phyloP scores from a whole-genome alignment of 73 alveolate genomes.

The Paramecium sonneborni region DNA sequence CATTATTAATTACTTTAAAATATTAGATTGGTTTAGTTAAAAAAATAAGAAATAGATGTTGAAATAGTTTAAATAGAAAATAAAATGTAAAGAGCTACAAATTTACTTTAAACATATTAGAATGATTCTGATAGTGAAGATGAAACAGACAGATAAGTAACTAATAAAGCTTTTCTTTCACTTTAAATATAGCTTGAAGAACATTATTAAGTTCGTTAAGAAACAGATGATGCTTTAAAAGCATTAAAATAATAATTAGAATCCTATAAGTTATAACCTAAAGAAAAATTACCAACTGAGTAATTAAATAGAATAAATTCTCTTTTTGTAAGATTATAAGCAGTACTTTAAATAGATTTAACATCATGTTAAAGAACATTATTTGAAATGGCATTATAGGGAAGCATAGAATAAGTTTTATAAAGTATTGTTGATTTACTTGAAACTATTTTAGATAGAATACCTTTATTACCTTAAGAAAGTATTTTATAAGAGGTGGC shows the following conservation, averaged over 20 bases:
- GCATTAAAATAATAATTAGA: neutral
- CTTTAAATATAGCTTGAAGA: neutral
- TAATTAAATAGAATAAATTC: slow-evolving; percentile 28
- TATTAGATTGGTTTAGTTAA: neutral
- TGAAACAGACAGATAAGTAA: neutral
- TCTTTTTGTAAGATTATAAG: neutral
- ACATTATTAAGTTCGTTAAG: neutral
- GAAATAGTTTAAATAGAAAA: neutral
- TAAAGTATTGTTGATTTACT: neutral
- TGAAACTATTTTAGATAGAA: neutral
- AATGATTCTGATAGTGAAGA: slow-evolving; percentile 29
- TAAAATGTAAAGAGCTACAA: neutral
- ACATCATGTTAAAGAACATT: neutral
- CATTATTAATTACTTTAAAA: neutral
- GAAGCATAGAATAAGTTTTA: neutral
- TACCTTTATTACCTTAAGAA: slow-evolving; percentile 36
- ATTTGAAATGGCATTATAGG: slow-evolving; percentile 12
- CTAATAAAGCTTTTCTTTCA: neutral
- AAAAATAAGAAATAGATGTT: neutral
- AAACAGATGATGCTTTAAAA: neutral
- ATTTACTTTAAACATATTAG: neutral
- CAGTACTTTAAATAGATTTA: slow-evolving; percentile 19
- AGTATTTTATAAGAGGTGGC: neutral
- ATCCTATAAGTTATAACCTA: neutral
- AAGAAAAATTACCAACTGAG: neutral